Conservation (phyloP, 441 rosid genomes). For the Hura crepitans region DNA sequence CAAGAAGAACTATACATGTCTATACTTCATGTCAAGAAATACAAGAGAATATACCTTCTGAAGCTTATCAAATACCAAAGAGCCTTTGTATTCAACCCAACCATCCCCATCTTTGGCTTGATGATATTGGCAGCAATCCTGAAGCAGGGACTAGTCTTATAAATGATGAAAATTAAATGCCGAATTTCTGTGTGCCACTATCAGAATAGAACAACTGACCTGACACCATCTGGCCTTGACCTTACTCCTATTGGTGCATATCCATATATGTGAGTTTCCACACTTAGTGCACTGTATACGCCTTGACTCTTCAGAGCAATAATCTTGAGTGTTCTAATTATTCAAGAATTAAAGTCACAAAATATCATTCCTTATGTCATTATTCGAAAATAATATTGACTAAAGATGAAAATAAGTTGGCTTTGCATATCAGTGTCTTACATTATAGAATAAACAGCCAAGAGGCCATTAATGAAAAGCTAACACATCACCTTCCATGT, state of each 20-base stretch:
- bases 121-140: slow-evolving; percentile 97
- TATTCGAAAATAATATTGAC: slow-evolving; percentile 5
- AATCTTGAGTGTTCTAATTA: slow-evolving; percentile 52
- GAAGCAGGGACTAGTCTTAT: slow-evolving; percentile 20
- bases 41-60: slow-evolving; percentile 66
- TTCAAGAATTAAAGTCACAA: slow-evolving; percentile 7
- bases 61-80: slow-evolving; percentile 71
- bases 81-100: slow-evolving; percentile 94
- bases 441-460: slow-evolving; percentile 3
- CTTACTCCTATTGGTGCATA: slow-evolving; percentile 84
- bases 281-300: slow-evolving; percentile 79
- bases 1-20: neutral
- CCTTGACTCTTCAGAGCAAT: slow-evolving; percentile 87
- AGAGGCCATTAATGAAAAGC: neutral
- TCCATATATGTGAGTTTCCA: slow-evolving; percentile 90
- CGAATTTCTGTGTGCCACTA: neutral
- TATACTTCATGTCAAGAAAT: no score
- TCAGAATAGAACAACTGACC: slow-evolving; percentile 42
- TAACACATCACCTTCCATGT: neutral
- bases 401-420: slow-evolving; percentile 11
- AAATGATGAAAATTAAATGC: slow-evolving; percentile 8
- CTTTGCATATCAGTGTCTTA: slow-evolving; percentile 7
- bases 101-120: slow-evolving; percentile 99
- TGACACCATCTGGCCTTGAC: slow-evolving; percentile 98
- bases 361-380: neutral